Conservation (phyloP, 129 eudicot genomes). For the Flaveria linearis region DNA sequence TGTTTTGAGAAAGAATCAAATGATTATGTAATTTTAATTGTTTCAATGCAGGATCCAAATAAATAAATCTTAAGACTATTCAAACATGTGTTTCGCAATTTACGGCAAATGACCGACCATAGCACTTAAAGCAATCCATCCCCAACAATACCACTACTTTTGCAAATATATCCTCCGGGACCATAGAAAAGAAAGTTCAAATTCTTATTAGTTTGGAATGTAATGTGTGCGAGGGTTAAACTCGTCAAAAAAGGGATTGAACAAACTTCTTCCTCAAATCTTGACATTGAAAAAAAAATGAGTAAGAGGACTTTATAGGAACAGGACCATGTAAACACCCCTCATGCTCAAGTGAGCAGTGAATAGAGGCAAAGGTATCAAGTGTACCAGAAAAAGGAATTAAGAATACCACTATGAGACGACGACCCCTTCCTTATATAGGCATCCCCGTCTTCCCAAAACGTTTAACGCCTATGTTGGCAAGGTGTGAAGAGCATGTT, state of each 20-base stretch:
- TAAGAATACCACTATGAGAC: background rate
- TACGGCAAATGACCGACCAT: background rate
- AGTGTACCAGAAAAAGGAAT: background rate
- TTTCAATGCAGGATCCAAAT: background rate
- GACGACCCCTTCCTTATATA: background rate
- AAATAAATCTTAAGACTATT: background rate
- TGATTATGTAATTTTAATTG: slow-evolving; percentile 4
- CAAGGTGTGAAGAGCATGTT: background rate
- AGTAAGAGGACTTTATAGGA: background rate
- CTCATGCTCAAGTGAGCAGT: background rate
- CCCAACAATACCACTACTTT: background rate
- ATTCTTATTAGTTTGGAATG: slow-evolving; percentile 1
- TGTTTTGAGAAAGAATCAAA: slow-evolving; percentile 8
- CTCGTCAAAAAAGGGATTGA: background rate
- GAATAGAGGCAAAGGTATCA: background rate
- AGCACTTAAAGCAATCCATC: background rate
- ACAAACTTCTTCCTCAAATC: background rate
- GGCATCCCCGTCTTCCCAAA: background rate
- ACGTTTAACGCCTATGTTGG: background rate
- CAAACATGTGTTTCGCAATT: background rate
- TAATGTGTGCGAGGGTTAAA: background rate
- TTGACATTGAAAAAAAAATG: background rate
- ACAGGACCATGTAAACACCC: background rate
- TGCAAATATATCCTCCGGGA: background rate
- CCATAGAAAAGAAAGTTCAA: background rate